Conservation (phyloP, 2,329 filamentous ascomycete species). For the Fusarium anthophilum region DNA sequence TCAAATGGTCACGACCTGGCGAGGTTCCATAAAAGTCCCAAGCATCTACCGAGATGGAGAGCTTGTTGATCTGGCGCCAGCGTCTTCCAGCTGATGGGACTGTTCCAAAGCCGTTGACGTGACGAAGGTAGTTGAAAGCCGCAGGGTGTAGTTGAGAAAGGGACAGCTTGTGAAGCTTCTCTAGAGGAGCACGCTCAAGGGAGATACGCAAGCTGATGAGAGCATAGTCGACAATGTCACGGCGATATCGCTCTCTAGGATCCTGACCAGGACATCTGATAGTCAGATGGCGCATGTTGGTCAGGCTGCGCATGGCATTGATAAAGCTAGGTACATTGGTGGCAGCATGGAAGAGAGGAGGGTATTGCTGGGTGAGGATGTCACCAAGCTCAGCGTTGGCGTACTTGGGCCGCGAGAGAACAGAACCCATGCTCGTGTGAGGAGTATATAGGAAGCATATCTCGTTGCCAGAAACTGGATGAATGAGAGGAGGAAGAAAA, state of each 20-base stretch:
- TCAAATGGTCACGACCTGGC: conserved; percentile 74
- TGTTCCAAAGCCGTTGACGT: conserved; percentile 77
- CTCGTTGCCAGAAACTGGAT: conserved; percentile 80
- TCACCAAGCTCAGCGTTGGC: conserved; percentile 82
- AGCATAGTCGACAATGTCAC: conserved; percentile 85
- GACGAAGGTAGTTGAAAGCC: conserved; percentile 80
- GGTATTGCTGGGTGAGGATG: conserved; percentile 85
- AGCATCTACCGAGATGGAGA: conserved; percentile 77
- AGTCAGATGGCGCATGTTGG: conserved; percentile 77
- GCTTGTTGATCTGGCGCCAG: conserved; percentile 80
- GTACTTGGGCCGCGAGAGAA: conserved; percentile 76
- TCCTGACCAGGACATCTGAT: conserved; percentile 80
- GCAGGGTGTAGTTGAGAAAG: conserved; percentile 78
- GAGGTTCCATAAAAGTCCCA: conserved; percentile 70
- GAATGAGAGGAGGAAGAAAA: conserved; percentile 84
- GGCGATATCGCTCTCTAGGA: conserved; percentile 74
- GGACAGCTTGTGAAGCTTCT: conserved; percentile 73
- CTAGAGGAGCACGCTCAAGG: conserved; percentile 76
- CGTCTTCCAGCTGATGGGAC: conserved; percentile 75
- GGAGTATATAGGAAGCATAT: conserved; percentile 85
- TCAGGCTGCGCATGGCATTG: conserved; percentile 73
- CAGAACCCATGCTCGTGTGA: conserved; percentile 71
- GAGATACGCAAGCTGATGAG: conserved; percentile 88
- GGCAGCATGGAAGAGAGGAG: conserved; percentile 87
- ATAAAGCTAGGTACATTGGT: conserved; percentile 89